Base-by-base conservation (phyloP, 768 basidiomycete species). In the Melanogaster broomeanus region DNA sequence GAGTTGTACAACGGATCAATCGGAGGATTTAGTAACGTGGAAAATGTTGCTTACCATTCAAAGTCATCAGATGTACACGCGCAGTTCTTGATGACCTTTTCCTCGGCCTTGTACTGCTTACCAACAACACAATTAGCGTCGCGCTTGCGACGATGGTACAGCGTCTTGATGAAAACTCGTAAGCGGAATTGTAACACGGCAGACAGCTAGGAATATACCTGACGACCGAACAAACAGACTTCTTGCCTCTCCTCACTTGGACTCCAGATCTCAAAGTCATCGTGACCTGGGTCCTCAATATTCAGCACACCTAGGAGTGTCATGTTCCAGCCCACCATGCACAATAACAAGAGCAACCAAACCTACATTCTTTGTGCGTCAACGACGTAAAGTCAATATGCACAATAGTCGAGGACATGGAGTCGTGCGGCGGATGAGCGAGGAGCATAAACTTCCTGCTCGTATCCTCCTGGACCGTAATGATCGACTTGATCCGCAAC, bases 231-330 rank as follows among this genome's bases (percentile, higher is more conserved):
- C 24, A 98, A 72, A 70, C 97, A 99, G 8, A 75, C 74, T 63
- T 98, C 94, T 30, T 80, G 73, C n/a, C 97, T 83, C 41, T 85
- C 85, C 63, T 95, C 88, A 51, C 90, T 91, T 0, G 96, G 97
- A 64, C 89, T 93, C 97, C 97, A 98, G 2, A 97, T 72, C 66
- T 98, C 95, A 64, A 98, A 98, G 72, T 99, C 97, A 63, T 98
- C 95, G 34, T 86, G 73, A 16, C 77, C 79, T 7, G 94, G 87
- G 61, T 97, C 73, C 1, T 93, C 79, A 4, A 79, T 45, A 52
- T 78, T 81, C 41, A 95, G 71, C 1, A 76, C 71, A 68, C 95
- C 94, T 96, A n/a, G n/a, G n/a, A 49, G 31, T 19, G 47, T 10
- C 38, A 33, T 15, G 13, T 22, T 51, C 10, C n/a, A 53, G 62